Conservation (phyloP, 345 rosid species). For the Excoecaria cochinchinensis region DNA sequence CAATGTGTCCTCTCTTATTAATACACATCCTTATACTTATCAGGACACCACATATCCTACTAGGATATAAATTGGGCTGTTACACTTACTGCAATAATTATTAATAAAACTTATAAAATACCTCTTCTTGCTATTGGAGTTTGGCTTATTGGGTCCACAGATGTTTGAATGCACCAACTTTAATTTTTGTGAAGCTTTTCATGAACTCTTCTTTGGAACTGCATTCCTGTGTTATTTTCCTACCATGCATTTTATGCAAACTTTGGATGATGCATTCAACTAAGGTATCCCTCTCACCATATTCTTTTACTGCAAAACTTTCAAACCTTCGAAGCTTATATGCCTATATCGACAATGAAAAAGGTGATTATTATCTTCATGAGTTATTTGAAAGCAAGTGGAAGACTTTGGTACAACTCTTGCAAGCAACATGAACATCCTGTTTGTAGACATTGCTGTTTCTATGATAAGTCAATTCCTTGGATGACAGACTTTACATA, state of each 20-base stretch:
- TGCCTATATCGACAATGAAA: neutral
- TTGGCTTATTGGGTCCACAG: neutral
- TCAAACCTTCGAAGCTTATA: neutral
- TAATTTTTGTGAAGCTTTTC: neutral
- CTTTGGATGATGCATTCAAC: neutral
- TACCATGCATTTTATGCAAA: neutral
- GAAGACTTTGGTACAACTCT: neutral
- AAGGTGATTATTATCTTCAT: neutral
- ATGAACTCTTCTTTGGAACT: neutral
- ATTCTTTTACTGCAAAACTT: neutral
- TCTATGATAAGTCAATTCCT: neutral
- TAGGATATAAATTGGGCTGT: too few species aligned
- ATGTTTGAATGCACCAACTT: neutral
- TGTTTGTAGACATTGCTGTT: neutral
- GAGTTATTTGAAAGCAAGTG: neutral
- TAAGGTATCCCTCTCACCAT: too few species aligned
- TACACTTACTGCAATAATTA: too few species aligned
- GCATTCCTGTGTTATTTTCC: neutral
- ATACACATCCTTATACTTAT: too few species aligned
- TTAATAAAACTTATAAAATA: conserved; percentile 3
- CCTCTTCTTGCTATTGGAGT: neutral
- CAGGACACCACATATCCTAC: too few species aligned
- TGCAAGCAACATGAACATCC: neutral
- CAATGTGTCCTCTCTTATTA: too few species aligned
- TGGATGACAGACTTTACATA: neutral